Base-by-base conservation (phyloP, 148 eudicot genomes). In the Fagopyrum tataricum region DNA sequence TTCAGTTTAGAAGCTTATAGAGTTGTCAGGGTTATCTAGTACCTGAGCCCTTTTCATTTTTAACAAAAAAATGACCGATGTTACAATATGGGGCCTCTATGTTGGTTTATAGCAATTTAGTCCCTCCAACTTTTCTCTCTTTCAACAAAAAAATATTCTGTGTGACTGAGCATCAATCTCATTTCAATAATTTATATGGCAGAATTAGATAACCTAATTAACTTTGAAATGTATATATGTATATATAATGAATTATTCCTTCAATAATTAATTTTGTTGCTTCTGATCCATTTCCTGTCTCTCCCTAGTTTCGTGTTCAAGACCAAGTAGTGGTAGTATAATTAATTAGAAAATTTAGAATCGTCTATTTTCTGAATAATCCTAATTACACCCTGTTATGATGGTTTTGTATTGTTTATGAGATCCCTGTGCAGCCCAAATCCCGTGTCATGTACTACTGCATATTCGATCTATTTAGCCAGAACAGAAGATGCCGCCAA, bases 401-500 rank as follows among this genome's bases (percentile, higher is more conserved):
- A 31, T 37, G 5, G 2, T 64, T 13, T 64, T 64, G 18, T 14
- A 64, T 64, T 14, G 44, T 31, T 37, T 64, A 24, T 64, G 2
- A 31, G 43, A 37, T 39, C 69, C 14, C 12, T 59, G 4, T 59
- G 66, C 66, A 59, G 66, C 37, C 66, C 39, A 39, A 59, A 59
- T 59, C 64, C 37, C 64, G 37, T 49, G 64, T 31, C 31, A 18
- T 58, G 23, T 4, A 9, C 41, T n/a, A n/a, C n/a, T n/a, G n/a
- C n/a, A n/a, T n/a, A 37, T 31, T 26, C 31, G 14, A 0, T 14
- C 69, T 37, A 64, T 37, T 14, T 64, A 64, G 43, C 31, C 69
- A 37, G 8, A 64, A 64, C 44, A 31, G 43, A 26, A 64, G 18
- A 64, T 64, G 69, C 69, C 69, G 15, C 69, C 69, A 64, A 37